Evolutionary conservation across 2,329 filamentous ascomycete species (phyloP).

Genomic region (Sporothrix curviconia): DNA sequence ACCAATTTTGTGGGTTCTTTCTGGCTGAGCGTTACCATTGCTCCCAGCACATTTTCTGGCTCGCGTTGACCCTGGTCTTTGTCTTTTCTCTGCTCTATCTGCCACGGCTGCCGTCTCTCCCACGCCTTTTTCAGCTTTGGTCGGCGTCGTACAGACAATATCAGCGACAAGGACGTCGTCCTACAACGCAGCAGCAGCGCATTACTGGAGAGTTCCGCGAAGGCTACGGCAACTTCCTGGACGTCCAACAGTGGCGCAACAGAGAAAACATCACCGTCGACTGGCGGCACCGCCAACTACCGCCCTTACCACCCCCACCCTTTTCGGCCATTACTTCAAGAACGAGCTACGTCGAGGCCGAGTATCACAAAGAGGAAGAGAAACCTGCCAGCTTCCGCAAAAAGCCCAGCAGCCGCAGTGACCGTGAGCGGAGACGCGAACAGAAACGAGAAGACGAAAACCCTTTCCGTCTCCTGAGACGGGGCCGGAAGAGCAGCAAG

Average conservation of each 20-base stretch:
- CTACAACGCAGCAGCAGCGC: constrained; percentile 3
- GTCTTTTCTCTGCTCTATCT: constrained; percentile 47
- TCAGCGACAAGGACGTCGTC: constrained; percentile 1
- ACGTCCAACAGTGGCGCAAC: not conserved
- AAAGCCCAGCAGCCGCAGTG: constrained; percentile 8
- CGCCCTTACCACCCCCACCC: constrained; percentile 14
- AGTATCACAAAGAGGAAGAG: not conserved
- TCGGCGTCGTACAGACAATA: constrained; percentile 18
- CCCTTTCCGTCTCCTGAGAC: not conserved
- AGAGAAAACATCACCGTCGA: constrained; percentile 2
- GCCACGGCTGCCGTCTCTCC: constrained; percentile 23
- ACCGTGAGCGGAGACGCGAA: constrained; percentile 4
- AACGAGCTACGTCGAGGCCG: constrained; percentile 7
- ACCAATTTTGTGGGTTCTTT: constrained; percentile 53
- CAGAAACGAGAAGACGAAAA: constrained; percentile 1
- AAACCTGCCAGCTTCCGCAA: not conserved
- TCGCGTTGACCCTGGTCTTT: constrained; percentile 41
- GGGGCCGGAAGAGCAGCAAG: not conserved
- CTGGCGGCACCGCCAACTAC: constrained; percentile 18
- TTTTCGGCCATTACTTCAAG: constrained; percentile 7
- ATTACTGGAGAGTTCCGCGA: constrained; percentile 16
- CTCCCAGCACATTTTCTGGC: constrained; percentile 53
- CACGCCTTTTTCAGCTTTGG: constrained; percentile 21
- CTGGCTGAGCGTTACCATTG: constrained; percentile 53
- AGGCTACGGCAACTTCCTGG: constrained; percentile 4